Evolutionary conservation across 2,329 filamentous ascomycete species (phyloP), one percentile per base, ranked within the genome.

Genomic region (Daldinia eschscholtzii): DNA sequence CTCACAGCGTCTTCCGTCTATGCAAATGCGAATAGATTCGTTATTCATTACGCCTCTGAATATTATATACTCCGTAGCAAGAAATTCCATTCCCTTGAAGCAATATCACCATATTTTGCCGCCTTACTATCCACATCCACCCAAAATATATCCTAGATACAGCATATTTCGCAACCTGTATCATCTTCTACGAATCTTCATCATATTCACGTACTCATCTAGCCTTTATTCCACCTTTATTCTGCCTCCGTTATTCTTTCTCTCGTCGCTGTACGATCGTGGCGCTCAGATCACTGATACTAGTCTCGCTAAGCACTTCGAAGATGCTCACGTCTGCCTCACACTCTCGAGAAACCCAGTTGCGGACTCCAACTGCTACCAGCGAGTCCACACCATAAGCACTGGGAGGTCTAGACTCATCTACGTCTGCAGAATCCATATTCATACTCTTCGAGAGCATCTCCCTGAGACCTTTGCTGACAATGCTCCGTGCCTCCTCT

Each of bases 371-470:
- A n/a, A 87, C 83, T 1, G 85, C 85, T 4, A 86, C 82, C 6
- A 87, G 79, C 0, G 84, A 86, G 75, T 87, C 85, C 6, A 87
- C 82, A 0, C 85, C 85, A 65, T 86, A 87, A 3, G 80, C 81
- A 35, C 78, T 80, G 3, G 82, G 79, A 1, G 82, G 75, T 62
- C 79, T 79, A 35, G 75, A 74, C 39, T 77, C 73, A 67, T 86
- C 82, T n/a, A 86, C 80, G 56, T 85, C 83, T 53, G 81, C 80
- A 0, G 79, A 76, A 2, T 81, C 73, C 78, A 84, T 81, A 64
- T 80, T 84, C 79, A 84, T 83, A 39, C 80, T 79, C 73, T 82
- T 81, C 61, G 82, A 79, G 20, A 85, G 76, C 80, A 84, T 81
- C 44, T 72, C 67, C 10, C 79, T 73, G 12, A 85, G 77, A 0